Evolutionary conservation across 2,329 filamentous ascomycete species (phyloP), one percentile per base, ranked within the genome.

Genomic region (Aspergillus novoparasiticus): DNA sequence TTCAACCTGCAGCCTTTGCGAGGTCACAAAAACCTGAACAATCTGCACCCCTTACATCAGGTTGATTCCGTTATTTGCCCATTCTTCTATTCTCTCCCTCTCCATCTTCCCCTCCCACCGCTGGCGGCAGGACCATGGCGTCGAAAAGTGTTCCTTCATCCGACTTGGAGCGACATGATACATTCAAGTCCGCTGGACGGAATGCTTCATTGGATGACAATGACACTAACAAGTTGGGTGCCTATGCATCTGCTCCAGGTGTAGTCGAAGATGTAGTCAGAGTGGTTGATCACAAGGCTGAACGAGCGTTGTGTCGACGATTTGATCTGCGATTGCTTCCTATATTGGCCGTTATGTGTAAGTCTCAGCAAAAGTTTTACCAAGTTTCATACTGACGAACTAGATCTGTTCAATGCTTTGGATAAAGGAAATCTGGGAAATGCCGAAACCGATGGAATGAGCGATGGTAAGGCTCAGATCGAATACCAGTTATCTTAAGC

Each of bases 341-440:
- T 1, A 79, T 87, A 30, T 74, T 88, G 12, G 84, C 86, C 1
- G 66, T 87, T 23, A 88, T 88, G 85, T 88, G 78, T 80, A 68
- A 60, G 76, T 9, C 8, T 70, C 11, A 2, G 11, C 14, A 34
- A 2, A 6, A 19, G 28, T 45, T 8, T 2, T 8, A 10, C 26
- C 10, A 6, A 16, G 2, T 10, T 3, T n/a, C 19, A 28, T 12
- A 30, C 62, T 71, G 55, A 68, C 36, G 3, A 16, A n/a, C 10
- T 57, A 80, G 86, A 88, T 63, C 78, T 88, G 10, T 87, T 85
- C 75, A 84, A 84, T 73, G 78, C 80, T 6, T 76, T 83, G 4
- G 82, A 84, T 68, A 84, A 84, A 61, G 77, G 78, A 50, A 85
- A 85, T 57, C 46, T 81, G 45, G 83, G 85, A 58, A 88, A 88